phyloP scores from a whole-genome alignment of 2,329 filamentous ascomycete species.

The Cryoendolithus antarcticus region DNA sequence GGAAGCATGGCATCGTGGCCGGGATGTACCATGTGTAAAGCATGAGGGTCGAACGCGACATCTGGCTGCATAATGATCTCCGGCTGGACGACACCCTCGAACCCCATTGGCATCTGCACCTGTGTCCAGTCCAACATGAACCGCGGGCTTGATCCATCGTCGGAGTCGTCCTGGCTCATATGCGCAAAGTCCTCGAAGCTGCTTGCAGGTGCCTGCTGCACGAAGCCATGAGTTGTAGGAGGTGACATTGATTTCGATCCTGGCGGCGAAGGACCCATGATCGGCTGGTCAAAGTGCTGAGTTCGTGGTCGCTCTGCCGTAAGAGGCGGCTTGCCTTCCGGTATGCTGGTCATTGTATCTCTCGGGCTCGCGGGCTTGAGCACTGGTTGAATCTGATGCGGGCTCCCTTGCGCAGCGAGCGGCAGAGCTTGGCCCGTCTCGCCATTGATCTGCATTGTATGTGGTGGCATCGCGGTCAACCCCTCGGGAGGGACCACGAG shows the following conservation, averaged over 20 bases:
- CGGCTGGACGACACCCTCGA: constrained; percentile 31
- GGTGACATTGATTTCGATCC: constrained; percentile 23
- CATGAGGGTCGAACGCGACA: constrained; percentile 32
- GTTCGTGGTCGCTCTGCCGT: constrained; percentile 24
- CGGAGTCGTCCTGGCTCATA: constrained; percentile 27
- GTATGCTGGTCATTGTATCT: constrained; percentile 11
- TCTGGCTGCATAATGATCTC: constrained; percentile 34
- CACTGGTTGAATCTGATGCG: constrained; percentile 12
- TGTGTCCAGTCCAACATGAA: constrained; percentile 39
- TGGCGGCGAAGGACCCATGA: constrained; percentile 19
- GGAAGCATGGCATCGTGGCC: constrained; percentile 30
- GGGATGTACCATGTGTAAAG: constrained; percentile 23
- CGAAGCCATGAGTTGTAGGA: constrained; percentile 23
- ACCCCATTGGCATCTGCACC: constrained; percentile 33
- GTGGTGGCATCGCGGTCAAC: constrained; percentile 15
- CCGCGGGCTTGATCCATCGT: constrained; percentile 31
- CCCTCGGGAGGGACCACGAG: constrained; percentile 19
- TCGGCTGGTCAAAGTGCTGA: constrained; percentile 31
- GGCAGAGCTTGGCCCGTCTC: constrained; percentile 10
- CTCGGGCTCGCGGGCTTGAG: constrained; percentile 24
- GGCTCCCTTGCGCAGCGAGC: constrained; percentile 3
- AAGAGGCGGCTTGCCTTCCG: constrained; percentile 18
- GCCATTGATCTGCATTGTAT: constrained; percentile 6
- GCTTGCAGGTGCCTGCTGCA: constrained; percentile 29
- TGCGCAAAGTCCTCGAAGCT: constrained; percentile 34